These are phyloP conservation scores for Chenopodium berlandieri DNA, from an alignment of 148 eudicot genomes.

Conservation along the genomic window DNA sequence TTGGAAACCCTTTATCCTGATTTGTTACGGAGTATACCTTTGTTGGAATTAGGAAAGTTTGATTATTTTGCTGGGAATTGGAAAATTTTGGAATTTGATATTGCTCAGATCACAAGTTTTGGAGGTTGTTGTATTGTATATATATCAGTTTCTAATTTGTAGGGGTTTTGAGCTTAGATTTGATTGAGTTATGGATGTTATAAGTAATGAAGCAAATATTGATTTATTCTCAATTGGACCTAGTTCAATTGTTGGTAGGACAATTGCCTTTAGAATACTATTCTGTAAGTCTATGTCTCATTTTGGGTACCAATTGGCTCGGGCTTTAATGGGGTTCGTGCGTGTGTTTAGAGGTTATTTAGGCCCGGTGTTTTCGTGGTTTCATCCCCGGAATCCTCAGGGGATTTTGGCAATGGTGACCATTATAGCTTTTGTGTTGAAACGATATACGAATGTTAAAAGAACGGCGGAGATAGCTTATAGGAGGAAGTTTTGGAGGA, in stretches of 20 bases:
- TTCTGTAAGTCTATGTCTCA: constrained; percentile 80
- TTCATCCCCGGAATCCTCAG: constrained; percentile 88
- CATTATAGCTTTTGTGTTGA: constrained; percentile 64
- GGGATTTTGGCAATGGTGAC: constrained; percentile 77
- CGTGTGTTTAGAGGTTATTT: constrained; percentile 35
- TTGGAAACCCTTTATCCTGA: background rate
- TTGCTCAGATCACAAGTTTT: background rate
- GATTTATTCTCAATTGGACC: constrained; percentile 83
- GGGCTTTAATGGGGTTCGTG: constrained; percentile 36
- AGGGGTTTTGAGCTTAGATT: constrained; percentile 3
- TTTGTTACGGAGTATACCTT: background rate
- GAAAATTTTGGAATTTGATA: constrained; percentile 1
- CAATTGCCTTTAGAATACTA: constrained; percentile 75
- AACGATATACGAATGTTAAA: constrained; percentile 79
- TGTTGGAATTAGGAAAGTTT: background rate
- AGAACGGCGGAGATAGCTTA: constrained; percentile 78
- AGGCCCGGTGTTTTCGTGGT: constrained; percentile 72
- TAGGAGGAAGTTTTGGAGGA: constrained; percentile 90
- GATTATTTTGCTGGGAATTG: background rate
- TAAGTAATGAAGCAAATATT: constrained; percentile 74
- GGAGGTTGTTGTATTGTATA: constrained; percentile 6
- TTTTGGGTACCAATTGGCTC: constrained; percentile 49
- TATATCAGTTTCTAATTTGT: background rate
- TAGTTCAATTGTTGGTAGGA: constrained; percentile 63
- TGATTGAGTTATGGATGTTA: constrained; percentile 69